A percentile compares a stretch with the other conserved stretches of the same genome.
phyloP scores from a whole-genome alignment of 352 stramenopile genomes.

The Labyrinthula sp. region DNA sequence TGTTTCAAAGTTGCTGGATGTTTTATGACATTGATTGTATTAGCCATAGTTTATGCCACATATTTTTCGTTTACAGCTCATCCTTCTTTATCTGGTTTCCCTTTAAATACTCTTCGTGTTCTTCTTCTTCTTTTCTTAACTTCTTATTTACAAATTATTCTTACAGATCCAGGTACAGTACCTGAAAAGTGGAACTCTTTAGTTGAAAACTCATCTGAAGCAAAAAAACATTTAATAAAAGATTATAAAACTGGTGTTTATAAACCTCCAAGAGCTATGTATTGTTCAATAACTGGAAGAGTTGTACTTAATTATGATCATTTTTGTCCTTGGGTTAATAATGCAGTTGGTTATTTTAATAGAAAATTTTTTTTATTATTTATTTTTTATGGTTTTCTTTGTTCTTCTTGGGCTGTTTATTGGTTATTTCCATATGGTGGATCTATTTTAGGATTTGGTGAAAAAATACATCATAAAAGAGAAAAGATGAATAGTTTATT shows the following conservation, averaged over 20 bases:
- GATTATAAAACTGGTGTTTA: slow-evolving; percentile 1
- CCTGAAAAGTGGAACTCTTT: slow-evolving; percentile 4
- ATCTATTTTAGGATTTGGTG: no score
- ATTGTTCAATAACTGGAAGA: slow-evolving; percentile 44
- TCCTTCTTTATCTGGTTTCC: no score
- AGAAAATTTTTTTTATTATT: slow-evolving; percentile 31
- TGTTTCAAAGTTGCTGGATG: no score
- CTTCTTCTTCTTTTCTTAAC: slow-evolving; percentile 4
- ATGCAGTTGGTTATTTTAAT: slow-evolving; percentile 30
- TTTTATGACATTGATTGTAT: no score
- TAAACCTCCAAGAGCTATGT: slow-evolving; percentile 47
- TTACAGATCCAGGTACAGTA: slow-evolving; percentile 24
- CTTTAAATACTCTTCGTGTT: no score
- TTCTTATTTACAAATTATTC: slow-evolving; percentile 18
- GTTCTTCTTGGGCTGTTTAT: neutral
- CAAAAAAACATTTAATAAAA: slow-evolving; percentile 14
- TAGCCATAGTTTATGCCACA: no score
- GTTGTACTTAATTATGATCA: slow-evolving; percentile 53
- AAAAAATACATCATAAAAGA: no score
- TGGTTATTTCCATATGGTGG: no score
- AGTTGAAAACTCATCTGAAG: slow-evolving; percentile 7
- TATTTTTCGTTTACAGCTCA: no score
- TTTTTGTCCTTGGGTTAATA: slow-evolving; percentile 44
- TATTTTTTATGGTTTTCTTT: slow-evolving; percentile 7
- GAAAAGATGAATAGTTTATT: no score